Evolutionary conservation across 2,329 filamentous ascomycete species (phyloP).

Genomic region (Neopestalotiopsis clavispora): DNA sequence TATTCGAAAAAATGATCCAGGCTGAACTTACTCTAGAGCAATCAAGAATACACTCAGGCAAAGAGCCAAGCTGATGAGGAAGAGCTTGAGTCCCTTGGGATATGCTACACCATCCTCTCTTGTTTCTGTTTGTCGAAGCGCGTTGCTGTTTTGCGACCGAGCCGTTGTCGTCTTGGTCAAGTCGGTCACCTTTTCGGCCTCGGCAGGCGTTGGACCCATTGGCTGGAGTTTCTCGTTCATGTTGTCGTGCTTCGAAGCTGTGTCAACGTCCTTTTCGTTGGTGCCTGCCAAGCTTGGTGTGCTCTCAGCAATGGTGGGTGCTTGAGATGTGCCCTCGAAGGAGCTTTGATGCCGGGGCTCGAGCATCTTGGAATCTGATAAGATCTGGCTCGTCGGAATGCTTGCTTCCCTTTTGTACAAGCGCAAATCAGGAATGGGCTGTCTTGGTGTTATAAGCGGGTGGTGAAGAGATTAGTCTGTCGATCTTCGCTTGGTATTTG

Average conservation of each 20-base stretch:
- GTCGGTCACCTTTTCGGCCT: slow-evolving; percentile 22
- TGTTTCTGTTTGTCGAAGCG: slow-evolving; percentile 32
- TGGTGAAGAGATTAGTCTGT: not conserved
- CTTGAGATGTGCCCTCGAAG: slow-evolving; percentile 18
- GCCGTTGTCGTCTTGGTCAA: slow-evolving; percentile 32
- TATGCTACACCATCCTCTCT: slow-evolving; percentile 45
- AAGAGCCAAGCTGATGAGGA: slow-evolving; percentile 46
- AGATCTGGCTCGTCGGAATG: not conserved
- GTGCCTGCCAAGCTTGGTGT: slow-evolving; percentile 24
- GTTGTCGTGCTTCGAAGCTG: slow-evolving; percentile 19
- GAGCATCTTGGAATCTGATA: slow-evolving; percentile 9
- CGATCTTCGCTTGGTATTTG: not conserved
- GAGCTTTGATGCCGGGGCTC: slow-evolving; percentile 8
- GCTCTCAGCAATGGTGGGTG: slow-evolving; percentile 30
- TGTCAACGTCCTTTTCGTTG: slow-evolving; percentile 27
- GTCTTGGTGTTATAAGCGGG: not conserved
- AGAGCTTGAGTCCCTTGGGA: slow-evolving; percentile 40
- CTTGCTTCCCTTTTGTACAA: not conserved
- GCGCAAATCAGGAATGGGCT: not conserved
- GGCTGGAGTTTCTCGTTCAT: not conserved
- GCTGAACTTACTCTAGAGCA: slow-evolving; percentile 42
- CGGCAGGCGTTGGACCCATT: slow-evolving; percentile 16
- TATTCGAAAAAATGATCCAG: slow-evolving; percentile 8
- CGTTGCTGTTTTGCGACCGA: slow-evolving; percentile 29
- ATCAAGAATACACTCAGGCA: slow-evolving; percentile 50